Conservation (phyloP, 306 rosid species). For the Medicago ruthenica region DNA sequence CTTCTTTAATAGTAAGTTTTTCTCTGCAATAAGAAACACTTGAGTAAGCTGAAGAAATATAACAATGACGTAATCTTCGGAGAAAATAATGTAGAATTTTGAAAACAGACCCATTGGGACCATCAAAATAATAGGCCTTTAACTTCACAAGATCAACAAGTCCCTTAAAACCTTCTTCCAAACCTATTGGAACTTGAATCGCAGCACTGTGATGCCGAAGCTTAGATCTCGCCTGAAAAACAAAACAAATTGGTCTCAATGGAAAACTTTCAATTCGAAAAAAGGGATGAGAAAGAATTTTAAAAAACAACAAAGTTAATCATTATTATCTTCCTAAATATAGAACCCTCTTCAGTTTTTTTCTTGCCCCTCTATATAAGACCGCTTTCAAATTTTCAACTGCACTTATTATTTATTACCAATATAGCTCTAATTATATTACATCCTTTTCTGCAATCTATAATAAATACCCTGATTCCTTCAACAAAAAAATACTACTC, state of each 20-base stretch:
- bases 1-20: slow-evolving; percentile 68
- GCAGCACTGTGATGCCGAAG: slow-evolving; percentile 99
- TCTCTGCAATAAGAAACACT: slow-evolving; percentile 63
- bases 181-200: slow-evolving; percentile 92
- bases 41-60: slow-evolving; percentile 23
- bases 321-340: background rate
- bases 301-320: background rate
- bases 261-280: slow-evolving; percentile 15
- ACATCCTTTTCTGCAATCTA: too few relatives aligned
- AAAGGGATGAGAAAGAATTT: slow-evolving; percentile 8
- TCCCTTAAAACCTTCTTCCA: slow-evolving; percentile 93
- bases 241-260: slow-evolving; percentile 24
- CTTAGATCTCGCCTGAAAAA: slow-evolving; percentile 86
- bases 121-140: slow-evolving; percentile 86
- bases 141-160: slow-evolving; percentile 90
- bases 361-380: too few relatives aligned
- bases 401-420: too few relatives aligned
- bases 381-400: too few relatives aligned
- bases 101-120: slow-evolving; percentile 79
- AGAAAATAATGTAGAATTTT: slow-evolving; percentile 21
- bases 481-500: too few relatives aligned
- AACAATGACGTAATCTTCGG: background rate
- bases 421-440: too few relatives aligned
- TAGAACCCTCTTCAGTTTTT: too few relatives aligned
- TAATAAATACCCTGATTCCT: too few relatives aligned